A percentile compares a stretch with the other conserved stretches of the same genome.
These are phyloP conservation scores for Williopsis jadinii DNA, from an alignment of 1,139 yeast genomes.

Conservation along the genomic window DNA sequence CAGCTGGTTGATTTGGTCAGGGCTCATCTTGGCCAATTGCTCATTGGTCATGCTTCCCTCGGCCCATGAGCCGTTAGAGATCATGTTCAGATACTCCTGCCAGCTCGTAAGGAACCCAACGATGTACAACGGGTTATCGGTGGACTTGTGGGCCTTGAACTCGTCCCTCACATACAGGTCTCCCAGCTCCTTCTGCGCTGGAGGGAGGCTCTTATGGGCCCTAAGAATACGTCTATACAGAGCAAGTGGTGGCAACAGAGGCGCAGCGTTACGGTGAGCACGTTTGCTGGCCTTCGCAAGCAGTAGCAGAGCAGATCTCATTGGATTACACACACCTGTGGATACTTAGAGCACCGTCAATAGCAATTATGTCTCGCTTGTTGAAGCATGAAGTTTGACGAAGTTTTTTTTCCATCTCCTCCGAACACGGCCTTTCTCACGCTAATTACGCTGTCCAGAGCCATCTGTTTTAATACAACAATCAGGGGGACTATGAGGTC, in stretches of 20 bases:
- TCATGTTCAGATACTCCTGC: constrained; percentile 78
- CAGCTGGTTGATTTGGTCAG: constrained; percentile 86
- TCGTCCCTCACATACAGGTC: constrained; percentile 87
- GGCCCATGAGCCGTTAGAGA: constrained; percentile 76
- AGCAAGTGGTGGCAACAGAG: constrained; percentile 73
- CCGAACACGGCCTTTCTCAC: too few species aligned
- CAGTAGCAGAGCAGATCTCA: constrained; percentile 5
- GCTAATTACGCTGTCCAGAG: too few species aligned
- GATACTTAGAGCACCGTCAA: too few species aligned
- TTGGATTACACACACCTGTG: background rate
- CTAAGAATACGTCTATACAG: constrained; percentile 73
- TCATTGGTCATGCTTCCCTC: constrained; percentile 57
- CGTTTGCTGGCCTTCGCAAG: constrained; percentile 10
- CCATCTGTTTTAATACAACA: too few species aligned
- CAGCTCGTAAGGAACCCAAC: constrained; percentile 90
- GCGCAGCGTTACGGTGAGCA: constrained; percentile 45
- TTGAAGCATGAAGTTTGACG: too few species aligned
- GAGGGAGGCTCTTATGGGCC: constrained; percentile 67
- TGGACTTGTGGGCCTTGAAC: constrained; percentile 74
- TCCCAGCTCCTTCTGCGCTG: constrained; percentile 69
- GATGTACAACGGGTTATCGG: constrained; percentile 87
- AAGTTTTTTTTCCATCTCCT: too few species aligned
- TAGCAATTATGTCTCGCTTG: too few species aligned
- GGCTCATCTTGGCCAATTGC: constrained; percentile 76
- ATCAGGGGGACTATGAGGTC: too few species aligned